Conservation (phyloP, 169 alveolate genomes). For the Babesia ovata region DNA sequence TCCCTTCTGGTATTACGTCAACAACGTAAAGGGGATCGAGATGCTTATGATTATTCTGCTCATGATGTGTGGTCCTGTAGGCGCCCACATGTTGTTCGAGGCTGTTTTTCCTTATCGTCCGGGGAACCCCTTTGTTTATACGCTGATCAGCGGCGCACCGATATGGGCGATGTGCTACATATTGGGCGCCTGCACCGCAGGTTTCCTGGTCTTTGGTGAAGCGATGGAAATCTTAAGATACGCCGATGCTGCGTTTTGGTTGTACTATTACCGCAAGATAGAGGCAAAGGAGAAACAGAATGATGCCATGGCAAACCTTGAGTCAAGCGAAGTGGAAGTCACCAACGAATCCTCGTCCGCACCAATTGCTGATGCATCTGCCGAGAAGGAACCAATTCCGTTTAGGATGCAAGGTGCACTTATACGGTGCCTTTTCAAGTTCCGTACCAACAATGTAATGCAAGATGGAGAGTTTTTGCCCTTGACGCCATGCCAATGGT, state of each 20-base stretch:
- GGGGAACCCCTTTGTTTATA: not conserved
- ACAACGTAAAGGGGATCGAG: not conserved
- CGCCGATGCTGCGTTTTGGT: constrained; percentile 1
- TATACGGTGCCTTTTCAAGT: not conserved
- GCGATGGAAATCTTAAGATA: not conserved
- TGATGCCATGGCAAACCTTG: not conserved
- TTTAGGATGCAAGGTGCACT: not conserved
- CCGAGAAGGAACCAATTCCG: not conserved
- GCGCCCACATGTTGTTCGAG: not conserved
- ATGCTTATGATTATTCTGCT: not conserved
- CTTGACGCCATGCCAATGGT: constrained; percentile 3
- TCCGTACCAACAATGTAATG: constrained; percentile 9
- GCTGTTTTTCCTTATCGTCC: not conserved
- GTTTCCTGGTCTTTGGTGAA: constrained; percentile 6
- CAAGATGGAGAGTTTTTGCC: not conserved
- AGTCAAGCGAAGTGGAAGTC: not conserved
- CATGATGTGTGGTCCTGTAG: constrained; percentile 9
- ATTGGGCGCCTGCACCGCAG: not conserved
- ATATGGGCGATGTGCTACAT: not conserved
- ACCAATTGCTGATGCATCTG: not conserved
- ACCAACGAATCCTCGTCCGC: not conserved
- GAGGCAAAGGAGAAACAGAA: not conserved
- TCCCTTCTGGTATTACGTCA: constrained; percentile 10
- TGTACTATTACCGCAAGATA: not conserved
- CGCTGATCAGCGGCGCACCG: not conserved